A percentile compares a stretch with the other conserved stretches of the same genome.
phyloP scores from a whole-genome alignment of 495 filamentous ascomycete species.

The Penicillium simplicissimum region DNA sequence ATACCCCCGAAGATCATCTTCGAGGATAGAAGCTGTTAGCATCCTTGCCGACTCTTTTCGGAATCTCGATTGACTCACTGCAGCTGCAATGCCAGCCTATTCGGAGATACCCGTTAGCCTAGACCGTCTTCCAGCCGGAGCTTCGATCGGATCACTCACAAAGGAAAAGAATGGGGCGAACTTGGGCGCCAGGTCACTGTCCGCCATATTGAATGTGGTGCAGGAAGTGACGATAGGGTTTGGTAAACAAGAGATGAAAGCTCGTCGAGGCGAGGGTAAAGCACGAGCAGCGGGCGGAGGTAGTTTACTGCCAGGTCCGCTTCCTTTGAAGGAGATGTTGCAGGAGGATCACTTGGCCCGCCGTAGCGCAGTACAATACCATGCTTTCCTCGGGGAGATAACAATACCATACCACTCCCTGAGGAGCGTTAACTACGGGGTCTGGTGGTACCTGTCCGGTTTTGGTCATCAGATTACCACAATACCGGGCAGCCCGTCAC shows the following conservation, averaged over 20 bases:
- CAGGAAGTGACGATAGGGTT: not conserved
- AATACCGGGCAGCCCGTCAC: conserved; percentile 30
- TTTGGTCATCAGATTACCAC: conserved; percentile 22
- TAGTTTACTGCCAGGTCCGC: conserved; percentile 6
- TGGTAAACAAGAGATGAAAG: conserved; percentile 1
- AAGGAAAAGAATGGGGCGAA: conserved; percentile 98
- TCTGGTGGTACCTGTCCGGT: not conserved
- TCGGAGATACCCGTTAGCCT: conserved; percentile 33
- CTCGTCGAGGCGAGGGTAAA: conserved; percentile 9
- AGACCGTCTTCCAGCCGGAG: not conserved
- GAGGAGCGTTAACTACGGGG: not conserved
- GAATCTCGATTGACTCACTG: conserved; percentile 66
- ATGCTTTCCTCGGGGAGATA: conserved; percentile 13
- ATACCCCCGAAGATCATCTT: conserved; percentile 90
- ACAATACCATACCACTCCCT: conserved; percentile 22
- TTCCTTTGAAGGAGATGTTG: conserved; percentile 17
- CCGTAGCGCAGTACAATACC: conserved; percentile 21
- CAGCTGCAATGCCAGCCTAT: conserved; percentile 79
- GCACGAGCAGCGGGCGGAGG: conserved; percentile 1
- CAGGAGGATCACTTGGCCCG: conserved; percentile 26
- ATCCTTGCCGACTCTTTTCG: conserved; percentile 5
- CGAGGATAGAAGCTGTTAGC: conserved; percentile 26
- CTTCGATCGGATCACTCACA: conserved; percentile 55
- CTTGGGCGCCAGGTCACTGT: conserved; percentile 72
- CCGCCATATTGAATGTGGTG: conserved; percentile 55